Conservation (phyloP, 495 filamentous ascomycete species). For the Platismatia glauca region DNA sequence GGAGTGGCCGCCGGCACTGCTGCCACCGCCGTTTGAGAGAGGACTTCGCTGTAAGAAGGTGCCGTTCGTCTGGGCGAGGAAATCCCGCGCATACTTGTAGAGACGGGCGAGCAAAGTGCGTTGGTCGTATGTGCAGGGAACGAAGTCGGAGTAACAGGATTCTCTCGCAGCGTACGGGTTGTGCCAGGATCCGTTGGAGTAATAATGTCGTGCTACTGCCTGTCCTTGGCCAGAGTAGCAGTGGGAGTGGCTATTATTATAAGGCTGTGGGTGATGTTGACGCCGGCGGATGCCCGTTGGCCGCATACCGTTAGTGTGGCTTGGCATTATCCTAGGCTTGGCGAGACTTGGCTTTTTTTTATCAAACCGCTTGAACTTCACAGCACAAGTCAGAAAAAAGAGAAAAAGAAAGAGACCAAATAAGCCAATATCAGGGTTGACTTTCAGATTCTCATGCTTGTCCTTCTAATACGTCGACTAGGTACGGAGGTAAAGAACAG, state of each 20-base stretch:
- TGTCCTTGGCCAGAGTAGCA: background rate
- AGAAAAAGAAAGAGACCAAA: background rate
- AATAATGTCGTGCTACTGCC: constrained; percentile 17
- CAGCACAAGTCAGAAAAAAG: no score
- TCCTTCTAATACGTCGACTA: background rate
- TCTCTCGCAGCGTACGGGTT: constrained; percentile 18
- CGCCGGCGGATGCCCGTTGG: constrained; percentile 11
- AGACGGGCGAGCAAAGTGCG: constrained; percentile 22
- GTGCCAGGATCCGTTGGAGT: constrained; percentile 21
- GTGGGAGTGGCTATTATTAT: background rate
- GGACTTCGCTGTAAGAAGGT: constrained; percentile 17
- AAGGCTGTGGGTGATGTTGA: background rate
- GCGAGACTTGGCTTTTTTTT: background rate
- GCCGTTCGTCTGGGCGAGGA: constrained; percentile 23
- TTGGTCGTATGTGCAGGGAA: constrained; percentile 27
- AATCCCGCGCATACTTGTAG: constrained; percentile 27
- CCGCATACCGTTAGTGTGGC: constrained; percentile 10
- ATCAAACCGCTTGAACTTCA: no score
- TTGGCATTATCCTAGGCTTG: constrained; percentile 13
- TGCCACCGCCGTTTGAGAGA: constrained; percentile 14
- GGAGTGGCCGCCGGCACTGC: constrained; percentile 12
- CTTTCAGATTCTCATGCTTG: background rate
- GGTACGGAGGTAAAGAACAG: background rate
- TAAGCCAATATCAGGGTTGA: background rate
- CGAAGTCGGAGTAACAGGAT: constrained; percentile 24